Evolutionary conservation across 805 yeast species (phyloP).

Genomic region (Candida yuanshanica): DNA sequence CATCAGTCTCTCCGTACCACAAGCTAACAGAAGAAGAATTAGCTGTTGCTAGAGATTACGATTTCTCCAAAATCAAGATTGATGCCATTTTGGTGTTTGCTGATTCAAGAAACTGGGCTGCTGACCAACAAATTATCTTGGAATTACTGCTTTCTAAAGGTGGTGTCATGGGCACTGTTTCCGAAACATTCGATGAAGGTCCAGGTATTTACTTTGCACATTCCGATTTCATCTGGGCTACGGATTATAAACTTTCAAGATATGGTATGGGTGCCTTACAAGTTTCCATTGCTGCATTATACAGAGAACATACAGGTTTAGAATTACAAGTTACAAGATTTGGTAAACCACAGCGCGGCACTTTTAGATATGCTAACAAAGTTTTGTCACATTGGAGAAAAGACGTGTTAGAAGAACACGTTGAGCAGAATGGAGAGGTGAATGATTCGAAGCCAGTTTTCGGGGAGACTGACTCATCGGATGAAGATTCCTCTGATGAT

Average conservation of each 20-base stretch:
- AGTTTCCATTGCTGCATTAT: slow-evolving; percentile 80
- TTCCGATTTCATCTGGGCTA: slow-evolving; percentile 91
- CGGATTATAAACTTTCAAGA: slow-evolving; percentile 73
- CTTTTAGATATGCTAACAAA: slow-evolving; percentile 78
- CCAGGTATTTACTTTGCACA: slow-evolving; percentile 86
- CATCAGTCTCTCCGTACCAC: slow-evolving; percentile 81
- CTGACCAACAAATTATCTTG: slow-evolving; percentile 83
- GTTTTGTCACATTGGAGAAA: slow-evolving; percentile 74
- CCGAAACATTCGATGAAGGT: slow-evolving; percentile 66
- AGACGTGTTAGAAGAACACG: slow-evolving; percentile 69
- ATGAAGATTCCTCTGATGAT: slow-evolving; percentile 26
- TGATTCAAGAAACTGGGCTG: slow-evolving; percentile 90
- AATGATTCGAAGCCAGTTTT: slow-evolving; percentile 22
- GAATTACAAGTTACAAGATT: slow-evolving; percentile 76
- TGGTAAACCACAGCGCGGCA: slow-evolving; percentile 87
- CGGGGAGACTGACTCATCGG: slow-evolving; percentile 24
- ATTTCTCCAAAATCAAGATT: slow-evolving; percentile 60
- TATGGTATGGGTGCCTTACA: slow-evolving; percentile 96
- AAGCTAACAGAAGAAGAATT: slow-evolving; percentile 68
- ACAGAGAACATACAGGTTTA: slow-evolving; percentile 77
- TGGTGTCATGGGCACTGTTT: slow-evolving; percentile 82
- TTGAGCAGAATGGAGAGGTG: slow-evolving; percentile 40
- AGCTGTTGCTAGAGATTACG: slow-evolving; percentile 45
- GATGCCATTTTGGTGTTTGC: slow-evolving; percentile 88
- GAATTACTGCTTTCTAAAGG: slow-evolving; percentile 70